Evolutionary conservation across 352 stramenopile species (phyloP), one percentile per base, ranked within the genome.

Genomic region (Globisporangium cederbergense): DNA sequence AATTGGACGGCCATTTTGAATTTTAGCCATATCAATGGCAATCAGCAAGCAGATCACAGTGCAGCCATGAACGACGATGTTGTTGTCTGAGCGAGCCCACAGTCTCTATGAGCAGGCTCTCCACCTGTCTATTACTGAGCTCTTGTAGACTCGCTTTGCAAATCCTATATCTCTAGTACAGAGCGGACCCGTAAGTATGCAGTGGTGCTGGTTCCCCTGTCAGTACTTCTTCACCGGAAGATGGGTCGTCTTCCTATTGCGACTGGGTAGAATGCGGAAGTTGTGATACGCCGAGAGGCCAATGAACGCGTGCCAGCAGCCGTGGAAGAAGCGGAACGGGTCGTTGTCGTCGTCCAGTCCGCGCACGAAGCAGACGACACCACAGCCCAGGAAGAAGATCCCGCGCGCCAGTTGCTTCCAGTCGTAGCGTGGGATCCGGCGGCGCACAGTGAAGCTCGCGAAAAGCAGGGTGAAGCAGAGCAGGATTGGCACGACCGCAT

Each of bases 271-370:
- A 32, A 93, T 76, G 25, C 77, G 70, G 40, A 88, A 89, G 75
- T 93, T 91, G 64, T 78, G 88, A 59, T 88, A 91, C 14, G 79
- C 83, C 0, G 84, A 78, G 42, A 78, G 80, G 13, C 84, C 84
- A 28, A 91, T 71, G 57, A 90, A 91, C 38, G 67, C 82, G 67
- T 93, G 82, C 84, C 84, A 93, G 66, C 82, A 93, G 60, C 84
- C 84, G 70, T 93, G 84, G 63, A 90, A 93, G 71, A 93, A 85
- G 7, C 84, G 82, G 65, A 90, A 89, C 62, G 84, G 80, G 51
- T 93, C 84, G 28, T 76, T 81, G 62, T 86, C 76, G 66, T 93
- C 84, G 68, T 93, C 77, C 7, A 93, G 68, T 0, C 82, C 84
- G 16, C 75, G 75, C 10, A 81, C 58, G 53, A 91, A 93, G 70